Base-by-base conservation (phyloP, 208 protist genomes). In the Novymonas esmeraldas region DNA sequence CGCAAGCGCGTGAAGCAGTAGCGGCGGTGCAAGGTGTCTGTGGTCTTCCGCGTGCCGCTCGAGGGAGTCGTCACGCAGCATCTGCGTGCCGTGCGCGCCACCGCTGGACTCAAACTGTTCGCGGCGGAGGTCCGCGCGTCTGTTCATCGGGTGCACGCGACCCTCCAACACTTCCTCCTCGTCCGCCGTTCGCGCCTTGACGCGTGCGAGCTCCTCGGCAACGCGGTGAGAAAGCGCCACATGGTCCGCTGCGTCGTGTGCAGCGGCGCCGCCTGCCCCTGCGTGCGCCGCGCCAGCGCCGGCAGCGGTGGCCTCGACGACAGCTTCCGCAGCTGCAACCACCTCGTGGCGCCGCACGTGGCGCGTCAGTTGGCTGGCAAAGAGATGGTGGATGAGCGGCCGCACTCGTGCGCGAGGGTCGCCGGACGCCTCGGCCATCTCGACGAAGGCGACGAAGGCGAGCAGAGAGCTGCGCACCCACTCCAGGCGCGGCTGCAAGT, bases 81-180 rank as follows among this genome's bases (percentile, higher is more conserved):
- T 67, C 78, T 95, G 82, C 13, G 78, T 84, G 5, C 82, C 82
- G 76, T 93, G 89, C 1, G 81, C 78, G n/a, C 89, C 92, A 20
- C 83, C 87, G 54, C 85, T 94, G 0, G 89, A 92, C 55, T 83
- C 74, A 60, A 90, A 89, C 78, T 95, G 89, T 38, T 89, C 86
- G 28, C 78, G 81, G 6, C 73, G 78, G 41, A 59, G 74, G 52
- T 92, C 87, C 3, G 81, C 81, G 13, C 76, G 72, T 28, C 59
- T 51, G 67, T 95, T 95, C 49, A 94, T 63, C 0, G 89, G 89
- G 70, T 95, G 89, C 14, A 54, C 60, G 34, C 66, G 46, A 22
- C 64, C 82, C 51, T 84, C 68, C 34, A 84, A 34, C 42, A 93
- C 76, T 11, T 85, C 81, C 58, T 79, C 63, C 44, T 90, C 85